phyloP scores from a whole-genome alignment of 164 flowering plant genomes.

The Liriodendron chinense region DNA sequence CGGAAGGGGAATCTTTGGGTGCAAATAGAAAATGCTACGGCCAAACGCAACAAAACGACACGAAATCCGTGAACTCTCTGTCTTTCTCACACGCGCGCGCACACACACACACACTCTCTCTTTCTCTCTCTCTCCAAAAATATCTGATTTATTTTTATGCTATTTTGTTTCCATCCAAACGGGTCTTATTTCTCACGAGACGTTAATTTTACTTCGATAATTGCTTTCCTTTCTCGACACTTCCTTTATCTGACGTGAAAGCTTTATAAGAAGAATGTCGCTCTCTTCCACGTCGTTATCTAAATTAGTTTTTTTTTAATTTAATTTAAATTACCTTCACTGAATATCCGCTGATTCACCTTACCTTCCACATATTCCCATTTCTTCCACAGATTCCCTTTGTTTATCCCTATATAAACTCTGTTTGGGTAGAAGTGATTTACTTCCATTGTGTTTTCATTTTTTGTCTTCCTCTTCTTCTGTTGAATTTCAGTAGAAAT shows the following conservation, averaged over 20 bases:
- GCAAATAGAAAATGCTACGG: too few species aligned
- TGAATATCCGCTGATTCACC: too few species aligned
- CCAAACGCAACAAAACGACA: neutral
- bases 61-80: neutral
- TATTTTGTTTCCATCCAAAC: neutral
- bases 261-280: neutral
- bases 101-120: too few species aligned
- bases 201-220: neutral
- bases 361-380: too few species aligned
- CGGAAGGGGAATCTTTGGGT: too few species aligned
- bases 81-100: neutral
- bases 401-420: too few species aligned
- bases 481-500: neutral
- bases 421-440: too few species aligned
- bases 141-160: neutral
- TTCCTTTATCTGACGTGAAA: too few species aligned
- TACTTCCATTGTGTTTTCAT: too few species aligned
- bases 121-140: neutral
- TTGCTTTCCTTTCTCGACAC: neutral
- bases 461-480: neutral
- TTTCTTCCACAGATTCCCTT: too few species aligned
- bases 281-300: neutral
- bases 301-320: neutral
- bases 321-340: too few species aligned
- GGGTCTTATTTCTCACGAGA: neutral